Evolutionary conservation across 306 rosid genomes (phyloP).

Genomic region (Benincasa hispida): DNA sequence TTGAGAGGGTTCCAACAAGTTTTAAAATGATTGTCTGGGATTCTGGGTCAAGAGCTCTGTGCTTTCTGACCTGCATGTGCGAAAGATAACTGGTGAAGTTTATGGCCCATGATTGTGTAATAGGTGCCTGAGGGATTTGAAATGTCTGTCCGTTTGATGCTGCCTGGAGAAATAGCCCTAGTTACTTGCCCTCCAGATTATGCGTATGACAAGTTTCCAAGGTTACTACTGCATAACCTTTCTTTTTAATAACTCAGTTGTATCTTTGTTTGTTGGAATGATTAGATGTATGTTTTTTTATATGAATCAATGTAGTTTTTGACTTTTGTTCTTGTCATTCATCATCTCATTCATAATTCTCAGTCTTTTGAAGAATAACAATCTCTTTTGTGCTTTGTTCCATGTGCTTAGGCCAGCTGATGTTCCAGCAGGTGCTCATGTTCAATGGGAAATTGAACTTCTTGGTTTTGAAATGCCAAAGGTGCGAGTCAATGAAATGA

Average conservation of each 20-base stretch:
- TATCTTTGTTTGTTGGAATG: background rate
- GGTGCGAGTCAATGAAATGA: slow-evolving; percentile 22
- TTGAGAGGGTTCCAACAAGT: background rate
- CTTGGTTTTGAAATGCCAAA: slow-evolving; percentile 90
- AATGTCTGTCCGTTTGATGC: slow-evolving; percentile 87
- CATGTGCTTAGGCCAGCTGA: slow-evolving; percentile 49
- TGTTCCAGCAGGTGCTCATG: slow-evolving; percentile 79
- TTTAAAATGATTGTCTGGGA: background rate
- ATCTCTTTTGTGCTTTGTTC: slow-evolving; percentile 13
- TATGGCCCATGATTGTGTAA: slow-evolving; percentile 3
- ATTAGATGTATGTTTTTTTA: background rate
- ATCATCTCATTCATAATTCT: background rate
- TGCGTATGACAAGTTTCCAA: slow-evolving; percentile 86
- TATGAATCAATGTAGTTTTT: background rate
- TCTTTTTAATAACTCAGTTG: background rate
- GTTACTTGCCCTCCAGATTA: slow-evolving; percentile 92
- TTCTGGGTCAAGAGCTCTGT: background rate
- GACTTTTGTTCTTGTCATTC: background rate
- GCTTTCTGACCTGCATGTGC: background rate
- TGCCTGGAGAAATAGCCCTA: slow-evolving; percentile 85
- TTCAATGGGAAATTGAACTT: slow-evolving; percentile 96
- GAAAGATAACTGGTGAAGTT: background rate
- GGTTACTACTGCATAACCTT: slow-evolving; percentile 30
- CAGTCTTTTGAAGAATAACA: slow-evolving; percentile 9
- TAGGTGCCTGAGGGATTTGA: slow-evolving; percentile 95